These are phyloP conservation scores for Saussurea involucrata DNA, from an alignment of 129 eudicot genomes.

Conservation along the genomic window DNA sequence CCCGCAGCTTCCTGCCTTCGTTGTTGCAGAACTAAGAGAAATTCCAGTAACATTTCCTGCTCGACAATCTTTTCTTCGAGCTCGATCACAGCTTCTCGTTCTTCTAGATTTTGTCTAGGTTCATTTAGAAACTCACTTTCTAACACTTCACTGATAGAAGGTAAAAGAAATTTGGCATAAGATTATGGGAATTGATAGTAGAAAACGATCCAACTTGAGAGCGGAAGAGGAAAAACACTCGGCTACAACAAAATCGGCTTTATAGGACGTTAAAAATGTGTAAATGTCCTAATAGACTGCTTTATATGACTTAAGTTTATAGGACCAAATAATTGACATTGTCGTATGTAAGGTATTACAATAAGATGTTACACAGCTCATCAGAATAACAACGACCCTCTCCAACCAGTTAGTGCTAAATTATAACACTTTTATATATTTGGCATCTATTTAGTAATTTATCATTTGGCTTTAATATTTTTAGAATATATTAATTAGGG, in stretches of 20 bases:
- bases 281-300: background rate
- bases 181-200: background rate
- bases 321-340: too few relatives aligned
- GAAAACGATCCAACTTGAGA: background rate
- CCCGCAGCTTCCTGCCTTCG: slow-evolving; percentile 65
- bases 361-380: too few relatives aligned
- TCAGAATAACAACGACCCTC: too few relatives aligned
- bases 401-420: too few relatives aligned
- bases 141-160: slow-evolving; percentile 55
- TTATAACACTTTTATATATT: too few relatives aligned
- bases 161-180: background rate
- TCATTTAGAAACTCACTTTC: slow-evolving; percentile 66
- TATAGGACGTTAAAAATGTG: background rate
- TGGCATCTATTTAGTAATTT: too few relatives aligned
- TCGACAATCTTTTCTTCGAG: slow-evolving; percentile 65
- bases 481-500: too few relatives aligned
- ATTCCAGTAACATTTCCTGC: slow-evolving; percentile 77
- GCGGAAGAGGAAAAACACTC: background rate
- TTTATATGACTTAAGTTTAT: too few relatives aligned
- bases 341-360: too few relatives aligned
- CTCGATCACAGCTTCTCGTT: slow-evolving; percentile 67
- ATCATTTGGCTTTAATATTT: too few relatives aligned
- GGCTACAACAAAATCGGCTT: background rate
- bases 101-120: slow-evolving; percentile 50
- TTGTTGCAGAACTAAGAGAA: slow-evolving; percentile 54